Percentiles rank a stretch among this genome's conserved stretches.
Conservation (phyloP, 2,329 filamentous ascomycete species). For the Trichothecium sympodiale region DNA sequence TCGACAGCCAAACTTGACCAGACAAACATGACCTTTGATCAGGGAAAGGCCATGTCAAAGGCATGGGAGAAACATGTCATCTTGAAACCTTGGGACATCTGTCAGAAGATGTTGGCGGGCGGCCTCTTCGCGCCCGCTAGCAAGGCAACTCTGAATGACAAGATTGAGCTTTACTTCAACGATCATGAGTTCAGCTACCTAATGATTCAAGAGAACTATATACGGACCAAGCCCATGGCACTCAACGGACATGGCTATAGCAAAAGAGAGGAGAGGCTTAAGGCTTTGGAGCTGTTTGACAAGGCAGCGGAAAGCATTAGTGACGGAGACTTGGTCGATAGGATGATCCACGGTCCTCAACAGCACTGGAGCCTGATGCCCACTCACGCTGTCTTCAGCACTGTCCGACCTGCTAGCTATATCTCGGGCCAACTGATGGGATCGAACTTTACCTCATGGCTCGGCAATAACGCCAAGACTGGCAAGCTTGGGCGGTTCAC, state of each 20-base stretch:
- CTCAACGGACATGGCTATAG: slow-evolving; percentile 44
- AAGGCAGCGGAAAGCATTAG: slow-evolving; percentile 92
- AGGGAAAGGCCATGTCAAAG: slow-evolving; percentile 90
- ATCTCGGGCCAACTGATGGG: slow-evolving; percentile 66
- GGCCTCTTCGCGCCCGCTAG: slow-evolving; percentile 77
- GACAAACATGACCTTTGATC: slow-evolving; percentile 66
- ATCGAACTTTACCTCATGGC: slow-evolving; percentile 78
- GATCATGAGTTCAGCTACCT: slow-evolving; percentile 95
- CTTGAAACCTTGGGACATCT: slow-evolving; percentile 97
- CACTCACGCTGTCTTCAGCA: slow-evolving; percentile 88
- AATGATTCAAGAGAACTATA: slow-evolving; percentile 98
- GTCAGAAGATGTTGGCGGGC: slow-evolving; percentile 78
- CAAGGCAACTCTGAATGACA: slow-evolving; percentile 86
- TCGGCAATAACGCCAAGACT: slow-evolving; percentile 88
- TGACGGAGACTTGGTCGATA: slow-evolving; percentile 88
- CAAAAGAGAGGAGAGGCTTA: slow-evolving; percentile 62
- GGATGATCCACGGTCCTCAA: slow-evolving; percentile 96
- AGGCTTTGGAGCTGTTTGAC: slow-evolving; percentile 76
- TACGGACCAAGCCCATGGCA: slow-evolving; percentile 65
- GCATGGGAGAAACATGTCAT: slow-evolving; percentile 97
- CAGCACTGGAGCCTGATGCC: slow-evolving; percentile 99
- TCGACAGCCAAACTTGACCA: slow-evolving; percentile 87
- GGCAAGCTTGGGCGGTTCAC: slow-evolving; percentile 68
- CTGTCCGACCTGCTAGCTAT: slow-evolving; percentile 82
- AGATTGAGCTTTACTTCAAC: slow-evolving; percentile 98